Conservation (phyloP, 257 asterid genomes). For the Solanum chaucha region DNA sequence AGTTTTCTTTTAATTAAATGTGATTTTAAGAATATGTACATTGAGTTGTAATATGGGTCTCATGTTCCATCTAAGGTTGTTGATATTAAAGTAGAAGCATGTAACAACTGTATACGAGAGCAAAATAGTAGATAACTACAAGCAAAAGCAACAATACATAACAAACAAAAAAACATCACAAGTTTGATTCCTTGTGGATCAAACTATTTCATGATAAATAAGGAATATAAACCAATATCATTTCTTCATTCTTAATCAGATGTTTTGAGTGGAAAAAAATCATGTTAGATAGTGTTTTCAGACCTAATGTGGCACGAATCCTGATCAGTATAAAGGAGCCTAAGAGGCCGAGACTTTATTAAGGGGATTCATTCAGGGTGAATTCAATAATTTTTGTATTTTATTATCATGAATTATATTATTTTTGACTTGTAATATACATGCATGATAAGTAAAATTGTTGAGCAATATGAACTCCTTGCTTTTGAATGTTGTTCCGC, state of each 20-base stretch:
- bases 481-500: background rate
- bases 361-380: background rate
- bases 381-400: background rate
- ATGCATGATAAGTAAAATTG: background rate
- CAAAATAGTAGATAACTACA: background rate
- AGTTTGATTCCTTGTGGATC: background rate
- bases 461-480: background rate
- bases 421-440: background rate
- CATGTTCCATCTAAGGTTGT: conserved; percentile 1
- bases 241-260: background rate
- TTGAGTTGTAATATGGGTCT: background rate
- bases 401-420: background rate
- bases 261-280: background rate
- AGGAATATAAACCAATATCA: background rate
- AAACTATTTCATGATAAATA: background rate
- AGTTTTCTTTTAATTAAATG: background rate
- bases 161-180: background rate
- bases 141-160: background rate
- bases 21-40: background rate
- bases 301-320: fast-evolving
- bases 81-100: background rate
- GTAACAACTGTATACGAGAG: background rate
- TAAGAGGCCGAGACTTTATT: background rate
- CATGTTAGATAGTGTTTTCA: background rate
- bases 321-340: background rate